Percentiles rank a stretch among this genome's conserved stretches.
These are phyloP conservation scores for Solanum stenotomum DNA, from an alignment of 257 asterid genomes.

Conservation along the genomic window DNA sequence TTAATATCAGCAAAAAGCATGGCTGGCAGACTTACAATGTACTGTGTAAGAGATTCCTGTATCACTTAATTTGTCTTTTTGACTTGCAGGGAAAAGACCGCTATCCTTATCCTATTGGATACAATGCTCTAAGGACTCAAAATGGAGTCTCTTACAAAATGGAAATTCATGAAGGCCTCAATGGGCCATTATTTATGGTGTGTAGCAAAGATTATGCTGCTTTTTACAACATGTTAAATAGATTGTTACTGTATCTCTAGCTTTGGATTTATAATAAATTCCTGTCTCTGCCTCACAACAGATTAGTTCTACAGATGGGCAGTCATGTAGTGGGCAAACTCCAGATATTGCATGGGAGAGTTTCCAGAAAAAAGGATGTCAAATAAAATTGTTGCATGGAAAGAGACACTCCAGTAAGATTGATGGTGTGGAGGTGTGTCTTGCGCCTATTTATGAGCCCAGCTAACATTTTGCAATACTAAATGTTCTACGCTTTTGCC, in stretches of 20 bases:
- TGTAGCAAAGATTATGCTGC: constrained; percentile 16
- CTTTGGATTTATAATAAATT: not conserved
- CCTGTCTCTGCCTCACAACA: constrained; percentile 12
- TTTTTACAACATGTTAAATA: not conserved
- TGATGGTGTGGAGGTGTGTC: constrained; percentile 76
- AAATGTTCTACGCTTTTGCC: not conserved
- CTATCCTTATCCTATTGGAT: constrained; percentile 92
- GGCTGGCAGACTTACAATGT: not conserved
- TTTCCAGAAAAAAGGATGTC: constrained; percentile 75
- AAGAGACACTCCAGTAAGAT: constrained; percentile 82
- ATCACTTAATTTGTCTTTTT: constrained; percentile 4
- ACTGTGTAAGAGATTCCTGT: constrained; percentile 1
- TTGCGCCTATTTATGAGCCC: not conserved
- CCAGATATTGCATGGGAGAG: constrained; percentile 84
- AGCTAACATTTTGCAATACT: not conserved
- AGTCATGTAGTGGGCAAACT: constrained; percentile 74
- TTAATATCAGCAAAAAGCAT: not conserved
- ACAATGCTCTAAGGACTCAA: constrained; percentile 62
- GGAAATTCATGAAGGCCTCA: constrained; percentile 84
- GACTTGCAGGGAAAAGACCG: constrained; percentile 82
- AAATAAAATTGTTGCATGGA: constrained; percentile 53
- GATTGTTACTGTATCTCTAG: not conserved
- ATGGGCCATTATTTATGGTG: constrained; percentile 82
- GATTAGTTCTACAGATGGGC: constrained; percentile 76
- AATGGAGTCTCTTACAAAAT: constrained; percentile 59